Evolutionary conservation across 129 eudicot genomes (phyloP).

Genomic region (Calendula officinalis): DNA sequence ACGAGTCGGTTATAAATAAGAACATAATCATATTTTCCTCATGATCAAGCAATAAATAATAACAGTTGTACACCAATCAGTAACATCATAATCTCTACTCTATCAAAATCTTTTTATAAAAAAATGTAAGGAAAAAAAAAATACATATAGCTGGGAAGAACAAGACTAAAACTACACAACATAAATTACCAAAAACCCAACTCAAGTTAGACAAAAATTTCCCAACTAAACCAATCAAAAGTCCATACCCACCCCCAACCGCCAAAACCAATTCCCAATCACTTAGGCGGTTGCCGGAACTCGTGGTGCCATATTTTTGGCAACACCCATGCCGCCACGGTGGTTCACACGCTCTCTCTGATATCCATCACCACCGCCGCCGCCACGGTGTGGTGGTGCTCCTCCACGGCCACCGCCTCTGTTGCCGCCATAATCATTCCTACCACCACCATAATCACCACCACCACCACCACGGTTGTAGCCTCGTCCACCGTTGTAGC

Average conservation of each 20-base stretch:
- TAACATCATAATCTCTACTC: slow-evolving; percentile 18
- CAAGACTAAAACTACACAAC: slow-evolving; percentile 35
- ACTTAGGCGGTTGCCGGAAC: slow-evolving; percentile 71
- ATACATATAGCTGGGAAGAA: slow-evolving; percentile 25
- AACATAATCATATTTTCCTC: too few relatives aligned
- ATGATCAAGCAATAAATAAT: slow-evolving; percentile 17
- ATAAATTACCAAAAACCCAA: slow-evolving; percentile 29
- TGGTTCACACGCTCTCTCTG: slow-evolving; percentile 53
- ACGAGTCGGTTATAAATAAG: too few relatives aligned
- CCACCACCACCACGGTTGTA: slow-evolving; percentile 41
- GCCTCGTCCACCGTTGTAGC: slow-evolving; percentile 40
- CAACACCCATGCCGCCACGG: slow-evolving; percentile 46
- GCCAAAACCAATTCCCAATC: slow-evolving; percentile 10
- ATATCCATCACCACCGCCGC: slow-evolving; percentile 50
- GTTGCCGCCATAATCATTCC: slow-evolving; percentile 38
- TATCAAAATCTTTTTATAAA: slow-evolving; percentile 34
- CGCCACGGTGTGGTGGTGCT: slow-evolving; percentile 54
- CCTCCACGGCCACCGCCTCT: slow-evolving; percentile 60
- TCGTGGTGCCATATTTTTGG: slow-evolving; percentile 65
- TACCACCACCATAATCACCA: slow-evolving; percentile 39
- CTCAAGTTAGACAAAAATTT: slow-evolving; percentile 28
- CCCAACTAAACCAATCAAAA: slow-evolving; percentile 33
- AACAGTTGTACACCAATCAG: slow-evolving; percentile 8
- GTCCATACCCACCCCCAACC: neutral
- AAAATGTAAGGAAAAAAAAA: neutral